Percentiles rank a stretch among this genome's conserved stretches.
Conservation (phyloP, 768 basidiomycete species). For the Serpula lacrymans region DNA sequence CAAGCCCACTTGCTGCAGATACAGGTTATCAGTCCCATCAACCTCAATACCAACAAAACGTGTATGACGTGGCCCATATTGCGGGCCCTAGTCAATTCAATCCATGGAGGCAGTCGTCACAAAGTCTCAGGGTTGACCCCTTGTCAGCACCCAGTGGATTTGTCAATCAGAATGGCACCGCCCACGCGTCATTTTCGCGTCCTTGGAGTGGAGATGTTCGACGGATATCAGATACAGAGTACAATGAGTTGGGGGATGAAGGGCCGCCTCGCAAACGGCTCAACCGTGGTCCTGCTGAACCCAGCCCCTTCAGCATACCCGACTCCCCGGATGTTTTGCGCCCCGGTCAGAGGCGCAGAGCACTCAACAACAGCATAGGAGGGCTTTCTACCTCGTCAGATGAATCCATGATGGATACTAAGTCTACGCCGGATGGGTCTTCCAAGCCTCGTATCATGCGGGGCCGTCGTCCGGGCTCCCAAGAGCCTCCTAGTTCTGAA, state of each 20-base stretch:
- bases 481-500: constrained; percentile 22
- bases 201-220: constrained; percentile 34
- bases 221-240: constrained; percentile 32
- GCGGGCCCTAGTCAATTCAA: constrained; percentile 36
- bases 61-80: constrained; percentile 41
- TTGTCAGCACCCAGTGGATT: constrained; percentile 61
- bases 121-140: constrained; percentile 43
- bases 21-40: constrained; percentile 36
- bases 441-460: constrained; percentile 56
- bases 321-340: constrained; percentile 60
- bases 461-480: constrained; percentile 34
- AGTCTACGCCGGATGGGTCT: constrained; percentile 38
- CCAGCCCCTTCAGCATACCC: constrained; percentile 29
- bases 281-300: constrained; percentile 47
- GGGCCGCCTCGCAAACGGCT: constrained; percentile 72
- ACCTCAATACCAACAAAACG: constrained; percentile 32
- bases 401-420: constrained; percentile 56
- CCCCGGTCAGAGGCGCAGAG: constrained; percentile 47
- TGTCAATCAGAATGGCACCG: constrained; percentile 34
- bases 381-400: constrained; percentile 62
- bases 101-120: constrained; percentile 34
- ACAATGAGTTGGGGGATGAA: constrained; percentile 42
- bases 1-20: constrained; percentile 57
- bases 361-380: constrained; percentile 33
- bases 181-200: constrained; percentile 56